phyloP scores from a whole-genome alignment of 1,284 basidiomycete species.

The Inonotus hispidus region DNA sequence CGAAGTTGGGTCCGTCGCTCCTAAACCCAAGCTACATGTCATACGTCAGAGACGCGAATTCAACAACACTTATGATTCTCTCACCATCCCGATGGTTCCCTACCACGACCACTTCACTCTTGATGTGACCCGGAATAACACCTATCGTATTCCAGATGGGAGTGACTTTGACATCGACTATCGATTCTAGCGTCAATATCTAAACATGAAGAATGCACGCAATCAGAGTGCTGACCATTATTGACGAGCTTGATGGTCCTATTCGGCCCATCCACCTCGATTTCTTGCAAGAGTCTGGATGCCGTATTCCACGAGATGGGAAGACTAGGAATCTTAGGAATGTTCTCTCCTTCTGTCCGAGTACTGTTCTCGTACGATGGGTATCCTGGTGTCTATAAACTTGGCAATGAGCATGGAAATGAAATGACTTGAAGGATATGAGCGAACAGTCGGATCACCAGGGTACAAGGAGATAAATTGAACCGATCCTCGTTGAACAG shows the following conservation, averaged over 20 bases:
- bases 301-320: slow-evolving; percentile 74
- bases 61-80: slow-evolving; percentile 20
- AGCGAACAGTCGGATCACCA: slow-evolving; percentile 57
- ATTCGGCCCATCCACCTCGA: slow-evolving; percentile 35
- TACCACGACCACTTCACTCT: slow-evolving; percentile 80
- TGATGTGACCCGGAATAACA: slow-evolving; percentile 83
- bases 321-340: slow-evolving; percentile 80
- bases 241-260: slow-evolving; percentile 55
- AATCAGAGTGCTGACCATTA: slow-evolving; percentile 39
- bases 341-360: slow-evolving; percentile 62
- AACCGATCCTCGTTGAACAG: slow-evolving; percentile 85
- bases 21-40: slow-evolving; percentile 39
- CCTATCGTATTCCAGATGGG: slow-evolving; percentile 88
- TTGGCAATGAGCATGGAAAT: not conserved
- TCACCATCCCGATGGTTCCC: slow-evolving; percentile 85
- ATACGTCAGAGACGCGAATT: not conserved
- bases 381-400: slow-evolving; percentile 64
- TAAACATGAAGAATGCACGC: not conserved
- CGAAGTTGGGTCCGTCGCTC: slow-evolving; percentile 82
- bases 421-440: not conserved
- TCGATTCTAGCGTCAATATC: not conserved
- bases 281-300: slow-evolving; percentile 54
- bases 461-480: slow-evolving; percentile 81
- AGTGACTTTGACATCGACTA: slow-evolving; percentile 17
- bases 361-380: slow-evolving; percentile 85